Evolutionary conservation across 768 basidiomycete genomes (phyloP).

Genomic region (Amanita rimosa): DNA sequence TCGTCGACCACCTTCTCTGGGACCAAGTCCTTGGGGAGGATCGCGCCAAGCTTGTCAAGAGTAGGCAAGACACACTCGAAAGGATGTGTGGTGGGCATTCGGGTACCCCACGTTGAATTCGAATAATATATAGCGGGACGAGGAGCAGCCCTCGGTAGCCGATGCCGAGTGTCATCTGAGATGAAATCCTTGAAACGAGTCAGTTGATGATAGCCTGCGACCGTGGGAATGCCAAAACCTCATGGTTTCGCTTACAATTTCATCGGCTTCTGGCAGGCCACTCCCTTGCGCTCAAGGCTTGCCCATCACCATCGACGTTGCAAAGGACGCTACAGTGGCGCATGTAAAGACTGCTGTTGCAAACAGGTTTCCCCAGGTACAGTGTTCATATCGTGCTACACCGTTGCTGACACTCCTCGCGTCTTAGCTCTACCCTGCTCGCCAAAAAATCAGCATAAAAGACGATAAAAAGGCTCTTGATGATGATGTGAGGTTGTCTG

Average conservation of each 20-base stretch:
- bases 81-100: slow-evolving; percentile 3
- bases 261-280: slow-evolving; percentile 33
- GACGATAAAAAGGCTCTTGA: slow-evolving; percentile 50
- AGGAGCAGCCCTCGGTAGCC: too few species aligned
- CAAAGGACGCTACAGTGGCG: slow-evolving; percentile 41
- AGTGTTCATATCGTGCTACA: neutral
- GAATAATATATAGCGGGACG: too few species aligned
- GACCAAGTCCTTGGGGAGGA: neutral
- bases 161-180: too few species aligned
- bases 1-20: neutral
- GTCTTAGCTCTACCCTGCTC: slow-evolving; percentile 50
- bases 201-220: too few species aligned
- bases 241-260: slow-evolving; percentile 40
- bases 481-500: slow-evolving; percentile 49
- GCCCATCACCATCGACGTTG: slow-evolving; percentile 39
- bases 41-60: slow-evolving; percentile 4
- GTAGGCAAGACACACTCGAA: slow-evolving; percentile 1
- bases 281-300: slow-evolving; percentile 37
- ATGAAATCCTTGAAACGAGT: too few species aligned
- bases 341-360: slow-evolving; percentile 63
- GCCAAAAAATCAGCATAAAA: slow-evolving; percentile 65
- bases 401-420: neutral
- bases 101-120: too few species aligned
- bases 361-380: slow-evolving; percentile 20
- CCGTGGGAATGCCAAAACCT: neutral